Conservation (phyloP, 140 eudicot genomes). For the Cichorium intybus region DNA sequence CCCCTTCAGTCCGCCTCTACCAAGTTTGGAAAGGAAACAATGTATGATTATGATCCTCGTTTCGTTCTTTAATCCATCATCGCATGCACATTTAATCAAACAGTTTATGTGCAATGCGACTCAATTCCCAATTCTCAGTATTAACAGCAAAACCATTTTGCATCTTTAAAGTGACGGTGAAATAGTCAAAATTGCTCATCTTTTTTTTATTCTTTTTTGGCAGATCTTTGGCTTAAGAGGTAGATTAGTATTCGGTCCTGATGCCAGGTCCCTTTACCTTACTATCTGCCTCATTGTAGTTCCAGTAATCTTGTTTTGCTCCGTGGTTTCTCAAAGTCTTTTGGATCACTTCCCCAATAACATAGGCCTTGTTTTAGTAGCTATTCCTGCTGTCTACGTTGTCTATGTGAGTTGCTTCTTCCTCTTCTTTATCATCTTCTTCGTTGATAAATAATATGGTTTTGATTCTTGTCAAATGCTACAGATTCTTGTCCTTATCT, state of each 20-base stretch:
- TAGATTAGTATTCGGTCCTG: conserved; percentile 72
- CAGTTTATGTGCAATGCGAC: not conserved
- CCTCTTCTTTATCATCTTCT: not conserved
- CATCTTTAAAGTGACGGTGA: not conserved
- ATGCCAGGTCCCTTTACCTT: conserved; percentile 45
- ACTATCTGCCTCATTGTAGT: conserved; percentile 47
- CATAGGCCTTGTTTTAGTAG: conserved; percentile 34
- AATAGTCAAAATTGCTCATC: not conserved
- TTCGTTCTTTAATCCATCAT: not conserved
- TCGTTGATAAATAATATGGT: not conserved
- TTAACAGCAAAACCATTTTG: not conserved
- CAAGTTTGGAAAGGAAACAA: conserved; percentile 70
- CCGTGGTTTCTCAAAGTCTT: conserved; percentile 52
- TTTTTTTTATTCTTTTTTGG: not conserved
- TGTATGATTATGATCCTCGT: conserved; percentile 32
- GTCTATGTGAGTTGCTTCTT: conserved; percentile 39
- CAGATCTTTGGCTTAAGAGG: conserved; percentile 61
- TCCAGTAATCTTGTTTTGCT: conserved; percentile 55
- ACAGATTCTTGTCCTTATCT: conserved; percentile 56
- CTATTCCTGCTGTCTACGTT: conserved; percentile 38
- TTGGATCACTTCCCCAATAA: conserved; percentile 33
- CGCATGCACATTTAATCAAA: not conserved
- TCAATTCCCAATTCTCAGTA: not conserved
- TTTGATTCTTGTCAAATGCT: not conserved
- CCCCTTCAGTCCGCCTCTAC: conserved; percentile 43